phyloP scores from a whole-genome alignment of 2,329 filamentous ascomycete species.

The Stagonosporopsis chrysanthemi region DNA sequence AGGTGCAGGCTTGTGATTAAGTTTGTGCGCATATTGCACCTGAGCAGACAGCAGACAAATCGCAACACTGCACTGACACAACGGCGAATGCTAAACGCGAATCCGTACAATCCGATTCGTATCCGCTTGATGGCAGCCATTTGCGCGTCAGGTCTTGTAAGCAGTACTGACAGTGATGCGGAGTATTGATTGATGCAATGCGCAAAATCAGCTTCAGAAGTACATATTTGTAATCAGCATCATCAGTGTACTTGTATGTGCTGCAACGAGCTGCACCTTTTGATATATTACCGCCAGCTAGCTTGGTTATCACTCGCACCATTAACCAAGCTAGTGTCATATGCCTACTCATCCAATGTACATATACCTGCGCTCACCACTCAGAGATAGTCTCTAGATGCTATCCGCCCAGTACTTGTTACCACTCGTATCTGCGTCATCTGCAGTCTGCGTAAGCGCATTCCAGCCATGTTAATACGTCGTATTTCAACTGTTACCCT shows the following conservation, averaged over 20 bases:
- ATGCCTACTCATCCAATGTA: background rate
- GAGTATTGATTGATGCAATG: too few species aligned
- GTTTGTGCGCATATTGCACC: too few species aligned
- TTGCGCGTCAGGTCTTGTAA: background rate
- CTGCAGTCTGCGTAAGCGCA: background rate
- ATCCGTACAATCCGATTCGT: background rate
- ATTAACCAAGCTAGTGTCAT: background rate
- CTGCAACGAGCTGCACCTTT: too few species aligned
- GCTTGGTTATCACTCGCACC: too few species aligned
- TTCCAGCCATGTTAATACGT: too few species aligned
- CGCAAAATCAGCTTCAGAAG: too few species aligned
- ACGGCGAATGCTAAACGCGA: background rate
- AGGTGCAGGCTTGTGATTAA: background rate
- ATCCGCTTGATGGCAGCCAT: too few species aligned
- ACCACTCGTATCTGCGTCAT: background rate
- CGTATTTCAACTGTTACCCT: too few species aligned
- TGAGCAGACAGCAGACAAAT: too few species aligned
- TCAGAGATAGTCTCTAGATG: background rate
- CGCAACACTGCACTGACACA: background rate
- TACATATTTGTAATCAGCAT: too few species aligned
- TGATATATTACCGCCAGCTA: too few species aligned
- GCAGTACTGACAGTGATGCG: background rate
- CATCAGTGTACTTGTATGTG: too few species aligned
- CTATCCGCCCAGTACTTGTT: background rate
- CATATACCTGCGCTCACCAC: background rate